Percentiles rank a stretch among this genome's conserved stretches.
phyloP scores from a whole-genome alignment of 306 rosid species.

The Morella rubra region DNA sequence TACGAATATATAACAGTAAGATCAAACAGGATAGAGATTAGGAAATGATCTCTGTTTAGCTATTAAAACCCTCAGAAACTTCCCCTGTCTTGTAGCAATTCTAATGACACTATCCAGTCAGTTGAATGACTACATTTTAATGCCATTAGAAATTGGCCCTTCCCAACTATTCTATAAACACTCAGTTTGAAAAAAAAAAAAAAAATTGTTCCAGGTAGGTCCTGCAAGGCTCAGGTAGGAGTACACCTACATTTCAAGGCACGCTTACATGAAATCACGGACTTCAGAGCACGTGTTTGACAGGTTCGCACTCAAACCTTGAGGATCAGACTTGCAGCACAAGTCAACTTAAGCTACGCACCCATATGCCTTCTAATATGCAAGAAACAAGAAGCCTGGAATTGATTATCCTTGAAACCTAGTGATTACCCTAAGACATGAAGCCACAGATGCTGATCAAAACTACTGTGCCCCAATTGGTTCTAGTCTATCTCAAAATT shows the following conservation, averaged over 20 bases:
- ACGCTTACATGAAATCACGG: not conserved
- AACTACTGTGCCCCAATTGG: not conserved
- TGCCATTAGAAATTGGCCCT: not conserved
- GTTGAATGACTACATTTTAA: not conserved
- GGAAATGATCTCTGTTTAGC: not conserved
- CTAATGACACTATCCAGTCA: not conserved
- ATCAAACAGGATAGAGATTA: constrained; percentile 14
- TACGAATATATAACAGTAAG: constrained; percentile 21
- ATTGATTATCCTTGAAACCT: not conserved
- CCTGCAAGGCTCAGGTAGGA: not conserved
- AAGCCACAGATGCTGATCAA: not conserved
- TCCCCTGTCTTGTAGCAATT: not conserved
- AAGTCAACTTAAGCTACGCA: not conserved
- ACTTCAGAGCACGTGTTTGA: not conserved
- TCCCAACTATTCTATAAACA: not conserved
- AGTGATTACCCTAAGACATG: not conserved
- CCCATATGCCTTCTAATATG: not conserved
- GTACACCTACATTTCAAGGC: not conserved
- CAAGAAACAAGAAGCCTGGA: not conserved
- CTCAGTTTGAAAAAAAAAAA: not conserved
- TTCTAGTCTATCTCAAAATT: not conserved
- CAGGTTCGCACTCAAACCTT: not conserved
- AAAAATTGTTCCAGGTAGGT: not conserved
- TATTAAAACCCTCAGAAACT: not conserved
- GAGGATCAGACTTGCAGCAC: not conserved